Evolutionary conservation across 129 eudicot genomes (phyloP), one percentile per base, ranked within the genome.

Genomic region (Flaveria trinervia): DNA sequence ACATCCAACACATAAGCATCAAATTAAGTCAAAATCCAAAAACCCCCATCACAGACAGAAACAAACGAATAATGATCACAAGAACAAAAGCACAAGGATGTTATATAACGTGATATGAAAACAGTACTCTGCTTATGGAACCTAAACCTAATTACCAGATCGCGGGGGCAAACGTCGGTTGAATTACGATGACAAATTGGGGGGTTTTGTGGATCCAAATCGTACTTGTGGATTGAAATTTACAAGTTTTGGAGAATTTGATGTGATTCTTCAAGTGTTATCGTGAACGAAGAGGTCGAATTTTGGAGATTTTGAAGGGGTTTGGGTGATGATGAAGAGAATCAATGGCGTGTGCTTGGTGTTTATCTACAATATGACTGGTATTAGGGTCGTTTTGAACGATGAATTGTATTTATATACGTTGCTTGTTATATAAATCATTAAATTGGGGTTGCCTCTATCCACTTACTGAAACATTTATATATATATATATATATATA

Each of bases 261-360:
- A 1, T 65, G 28, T 65, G 8, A 12, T 66, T 2, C 0, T 65
- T 66, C 17, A 39, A 77, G 8, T 52, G 67, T 43, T 66, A 52
- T 36, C 41, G 65, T 50, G 13, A 22, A 30, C 0, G 23, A 30
- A 0, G 78, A 15, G 17, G 10, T 45, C 16, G 65, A 51, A 66
- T 13, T 46, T 10, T 10, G 16, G 52, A 56, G 15, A 48, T 48
- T 48, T 13, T 3, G 60, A 59, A 44, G 59, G 68, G 11, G 41
- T 61, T 60, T 61, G 76, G 71, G 66, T 49, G 51, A 78, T 70
- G 12, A 61, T n/a, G 72, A 71, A 46, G 50, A 48, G 50, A 18
- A 78, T 70, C 51, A 48, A 79, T 71, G 77, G 82, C 82, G 82
- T 79, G 82, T 71, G 76, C 70, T 14, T 15, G 51, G 18, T 70